These are phyloP conservation scores for Pulveroboletus sp. DNA, from an alignment of 768 basidiomycete species.

Conservation along the genomic window DNA sequence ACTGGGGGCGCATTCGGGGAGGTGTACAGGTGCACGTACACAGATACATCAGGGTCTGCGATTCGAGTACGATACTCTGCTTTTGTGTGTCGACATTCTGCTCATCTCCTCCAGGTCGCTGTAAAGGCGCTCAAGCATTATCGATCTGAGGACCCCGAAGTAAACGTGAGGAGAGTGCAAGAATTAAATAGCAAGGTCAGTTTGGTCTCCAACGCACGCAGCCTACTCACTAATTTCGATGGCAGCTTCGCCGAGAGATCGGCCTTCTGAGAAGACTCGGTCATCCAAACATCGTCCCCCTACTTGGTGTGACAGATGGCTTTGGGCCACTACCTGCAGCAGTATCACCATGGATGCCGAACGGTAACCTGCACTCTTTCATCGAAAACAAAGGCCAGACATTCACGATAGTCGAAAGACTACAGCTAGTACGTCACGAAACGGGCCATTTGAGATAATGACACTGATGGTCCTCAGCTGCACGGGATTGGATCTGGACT, in stretches of 20 bases:
- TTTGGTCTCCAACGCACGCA: neutral
- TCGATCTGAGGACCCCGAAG: neutral
- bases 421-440: neutral
- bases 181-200: neutral
- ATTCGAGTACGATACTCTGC: too few species aligned
- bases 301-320: neutral
- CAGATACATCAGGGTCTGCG: too few species aligned
- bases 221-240: neutral
- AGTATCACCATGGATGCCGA: slow-evolving; percentile 1
- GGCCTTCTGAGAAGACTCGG: slow-evolving; percentile 4
- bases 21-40: too few species aligned
- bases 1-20: too few species aligned
- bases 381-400: neutral
- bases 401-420: neutral
- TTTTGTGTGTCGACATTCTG: too few species aligned
- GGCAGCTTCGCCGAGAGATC: neutral
- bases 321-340: neutral
- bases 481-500: neutral
- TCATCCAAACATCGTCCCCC: neutral
- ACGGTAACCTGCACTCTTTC: neutral
- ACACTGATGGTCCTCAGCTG: neutral
- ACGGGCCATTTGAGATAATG: neutral
- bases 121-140: neutral
- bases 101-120: neutral
- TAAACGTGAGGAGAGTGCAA: neutral